Percentiles rank a stretch among this genome's conserved stretches.
Conservation (phyloP, 2,329 filamentous ascomycete species). For the Septoria linicola region DNA sequence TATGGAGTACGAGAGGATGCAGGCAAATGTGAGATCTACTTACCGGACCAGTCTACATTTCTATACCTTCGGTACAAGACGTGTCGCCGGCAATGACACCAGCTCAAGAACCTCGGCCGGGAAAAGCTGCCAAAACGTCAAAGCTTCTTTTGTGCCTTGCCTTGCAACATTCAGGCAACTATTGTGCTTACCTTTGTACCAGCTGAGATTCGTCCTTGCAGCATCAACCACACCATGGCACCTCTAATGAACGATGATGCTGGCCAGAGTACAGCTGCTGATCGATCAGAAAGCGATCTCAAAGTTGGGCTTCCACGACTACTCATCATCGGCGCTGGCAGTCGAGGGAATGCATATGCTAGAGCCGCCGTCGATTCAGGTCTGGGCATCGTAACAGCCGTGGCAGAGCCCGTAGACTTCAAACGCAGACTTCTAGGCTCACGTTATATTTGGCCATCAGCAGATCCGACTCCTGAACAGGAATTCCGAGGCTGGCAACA, state of each 20-base stretch:
- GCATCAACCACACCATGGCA: conserved; percentile 18
- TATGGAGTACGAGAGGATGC: background rate
- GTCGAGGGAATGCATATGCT: conserved; percentile 73
- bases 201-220: conserved; percentile 4
- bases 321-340: conserved; percentile 79
- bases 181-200: conserved; percentile 1
- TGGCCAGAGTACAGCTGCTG: too few species aligned
- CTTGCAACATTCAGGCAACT: background rate
- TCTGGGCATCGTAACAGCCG: conserved; percentile 68
- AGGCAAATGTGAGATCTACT: background rate
- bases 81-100: conserved; percentile 4
- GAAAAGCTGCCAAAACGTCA: background rate
- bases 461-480: conserved; percentile 57
- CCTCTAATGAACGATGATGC: conserved; percentile 22
- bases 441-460: conserved; percentile 68
- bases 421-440: conserved; percentile 71
- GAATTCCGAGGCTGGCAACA: conserved; percentile 72
- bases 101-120: conserved; percentile 7
- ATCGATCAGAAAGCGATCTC: too few species aligned
- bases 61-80: conserved; percentile 8
- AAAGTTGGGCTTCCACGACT: conserved; percentile 55
- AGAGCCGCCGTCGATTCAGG: conserved; percentile 63
- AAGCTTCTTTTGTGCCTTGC: background rate
- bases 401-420: conserved; percentile 77
- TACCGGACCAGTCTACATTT: conserved; percentile 8